Conservation (phyloP, 106 monocot genomes). For the Gastrodia elata region DNA sequence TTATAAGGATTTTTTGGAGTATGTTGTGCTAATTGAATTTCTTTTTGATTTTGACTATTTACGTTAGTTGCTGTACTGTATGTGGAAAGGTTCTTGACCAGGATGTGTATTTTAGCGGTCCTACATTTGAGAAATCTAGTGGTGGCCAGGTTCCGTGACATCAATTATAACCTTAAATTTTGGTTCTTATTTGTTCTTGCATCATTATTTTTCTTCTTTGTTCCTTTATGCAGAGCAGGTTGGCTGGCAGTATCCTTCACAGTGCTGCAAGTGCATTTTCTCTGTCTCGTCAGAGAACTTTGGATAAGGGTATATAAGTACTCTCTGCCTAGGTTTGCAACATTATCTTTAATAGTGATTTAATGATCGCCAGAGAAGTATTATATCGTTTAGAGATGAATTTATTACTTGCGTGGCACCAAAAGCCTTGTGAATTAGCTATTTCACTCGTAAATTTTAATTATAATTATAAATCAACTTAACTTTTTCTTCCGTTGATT, state of each 20-base stretch:
- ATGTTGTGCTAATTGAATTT: neutral
- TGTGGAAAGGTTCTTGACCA: constrained; percentile 69
- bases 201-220: neutral
- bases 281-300: constrained; percentile 61
- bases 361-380: neutral
- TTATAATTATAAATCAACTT: too few species aligned
- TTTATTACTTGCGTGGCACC: too few species aligned
- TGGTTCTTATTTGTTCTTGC: neutral
- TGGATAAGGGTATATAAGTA: constrained; percentile 40
- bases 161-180: neutral
- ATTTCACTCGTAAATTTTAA: too few species aligned
- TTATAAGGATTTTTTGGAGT: neutral
- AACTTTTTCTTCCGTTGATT: too few species aligned
- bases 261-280: constrained; percentile 37
- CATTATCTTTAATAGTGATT: neutral
- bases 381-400: neutral
- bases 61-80: constrained; percentile 40
- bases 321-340: neutral
- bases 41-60: constrained; percentile 6
- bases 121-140: constrained; percentile 44
- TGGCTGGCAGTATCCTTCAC: constrained; percentile 31
- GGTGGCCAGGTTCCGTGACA: constrained; percentile 41
- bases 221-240: constrained; percentile 29
- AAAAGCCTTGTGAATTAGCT: too few species aligned
- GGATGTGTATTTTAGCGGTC: constrained; percentile 35